Evolutionary conservation across 495 filamentous ascomycete species (phyloP).

Genomic region (Aspergillus cristatus): DNA sequence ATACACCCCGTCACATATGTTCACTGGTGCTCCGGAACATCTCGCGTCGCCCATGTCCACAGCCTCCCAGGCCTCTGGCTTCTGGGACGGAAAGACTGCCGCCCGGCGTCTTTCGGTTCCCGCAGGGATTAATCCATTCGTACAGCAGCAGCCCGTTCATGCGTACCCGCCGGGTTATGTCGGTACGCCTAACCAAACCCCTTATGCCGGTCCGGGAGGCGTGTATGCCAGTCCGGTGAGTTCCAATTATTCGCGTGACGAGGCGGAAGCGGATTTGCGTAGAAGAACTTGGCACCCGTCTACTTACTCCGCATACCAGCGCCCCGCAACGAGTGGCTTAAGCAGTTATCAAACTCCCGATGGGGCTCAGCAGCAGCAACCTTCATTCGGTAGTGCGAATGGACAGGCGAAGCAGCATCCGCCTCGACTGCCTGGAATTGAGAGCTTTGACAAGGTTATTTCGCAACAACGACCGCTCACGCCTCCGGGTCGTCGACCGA

Average conservation of each 20-base stretch:
- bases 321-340: constrained; percentile 50
- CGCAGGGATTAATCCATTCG: constrained; percentile 64
- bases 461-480: constrained; percentile 48
- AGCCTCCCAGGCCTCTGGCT: constrained; percentile 53
- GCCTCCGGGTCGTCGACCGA: constrained; percentile 53
- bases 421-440: constrained; percentile 74
- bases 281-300: constrained; percentile 87
- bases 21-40: constrained; percentile 52
- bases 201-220: constrained; percentile 46
- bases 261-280: constrained; percentile 69
- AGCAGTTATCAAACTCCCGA: constrained; percentile 53
- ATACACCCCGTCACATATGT: constrained; percentile 46
- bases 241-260: constrained; percentile 55
- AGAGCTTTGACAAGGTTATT: constrained; percentile 70
- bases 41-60: constrained; percentile 63
- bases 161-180: constrained; percentile 50
- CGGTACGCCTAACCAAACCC: constrained; percentile 33
- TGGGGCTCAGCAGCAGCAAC: constrained; percentile 26
- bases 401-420: constrained; percentile 35
- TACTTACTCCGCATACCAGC: constrained; percentile 50
- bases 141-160: constrained; percentile 51
- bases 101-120: constrained; percentile 76
- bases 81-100: constrained; percentile 62
- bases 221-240: constrained; percentile 64
- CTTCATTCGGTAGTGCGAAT: constrained; percentile 39